Conservation (phyloP, 1,139 yeast genomes). For the Diutina siamensis region DNA sequence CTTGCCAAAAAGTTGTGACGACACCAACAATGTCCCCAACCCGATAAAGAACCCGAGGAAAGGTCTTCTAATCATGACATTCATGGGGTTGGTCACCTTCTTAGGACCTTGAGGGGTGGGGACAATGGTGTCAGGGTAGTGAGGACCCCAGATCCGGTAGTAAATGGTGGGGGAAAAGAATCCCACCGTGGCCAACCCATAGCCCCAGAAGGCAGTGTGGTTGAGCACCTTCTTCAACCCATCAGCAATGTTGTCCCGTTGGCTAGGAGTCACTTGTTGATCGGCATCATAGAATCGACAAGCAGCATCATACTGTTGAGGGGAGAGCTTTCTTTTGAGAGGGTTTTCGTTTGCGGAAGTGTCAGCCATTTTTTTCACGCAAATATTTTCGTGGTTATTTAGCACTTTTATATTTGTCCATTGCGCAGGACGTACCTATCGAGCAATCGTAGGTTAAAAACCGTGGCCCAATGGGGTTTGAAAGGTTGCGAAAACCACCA, state of each 20-base stretch:
- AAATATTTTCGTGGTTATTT: no score
- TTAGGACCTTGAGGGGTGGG: neutral
- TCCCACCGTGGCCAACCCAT: slow-evolving; percentile 10
- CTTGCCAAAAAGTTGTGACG: slow-evolving; percentile 17
- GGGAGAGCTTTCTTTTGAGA: slow-evolving; percentile 16
- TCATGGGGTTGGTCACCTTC: slow-evolving; percentile 2
- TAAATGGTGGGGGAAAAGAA: slow-evolving; percentile 18
- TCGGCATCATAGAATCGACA: slow-evolving; percentile 35
- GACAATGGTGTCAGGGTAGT: neutral
- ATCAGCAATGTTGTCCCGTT: slow-evolving; percentile 20
- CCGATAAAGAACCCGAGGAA: slow-evolving; percentile 24
- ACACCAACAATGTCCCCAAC: slow-evolving; percentile 17
- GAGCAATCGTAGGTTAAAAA: no score
- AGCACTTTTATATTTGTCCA: no score
- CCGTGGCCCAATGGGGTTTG: no score
- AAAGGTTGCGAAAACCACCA: no score
- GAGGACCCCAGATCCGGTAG: neutral
- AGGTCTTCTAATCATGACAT: slow-evolving; percentile 17
- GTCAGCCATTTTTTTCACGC: neutral
- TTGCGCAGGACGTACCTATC: neutral
- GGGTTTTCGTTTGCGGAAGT: slow-evolving; percentile 1
- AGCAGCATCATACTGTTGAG: slow-evolving; percentile 26
- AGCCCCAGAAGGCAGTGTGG: slow-evolving; percentile 17
- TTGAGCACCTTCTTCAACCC: slow-evolving; percentile 20
- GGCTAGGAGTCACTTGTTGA: slow-evolving; percentile 19